phyloP scores from a whole-genome alignment of 768 basidiomycete species.

The Lactarius evosmus region DNA sequence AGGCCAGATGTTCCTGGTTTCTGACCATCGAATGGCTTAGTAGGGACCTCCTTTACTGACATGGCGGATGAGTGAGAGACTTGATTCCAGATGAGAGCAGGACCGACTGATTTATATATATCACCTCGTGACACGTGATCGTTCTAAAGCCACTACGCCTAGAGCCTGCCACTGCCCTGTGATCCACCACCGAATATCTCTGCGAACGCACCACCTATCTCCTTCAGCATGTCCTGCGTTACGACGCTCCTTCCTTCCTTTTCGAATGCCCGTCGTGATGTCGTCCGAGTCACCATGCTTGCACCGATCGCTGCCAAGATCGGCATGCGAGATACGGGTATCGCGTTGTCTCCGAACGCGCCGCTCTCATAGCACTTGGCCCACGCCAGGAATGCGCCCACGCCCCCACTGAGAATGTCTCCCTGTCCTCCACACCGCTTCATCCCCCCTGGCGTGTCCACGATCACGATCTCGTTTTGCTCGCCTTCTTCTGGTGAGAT shows the following conservation, averaged over 20 bases:
- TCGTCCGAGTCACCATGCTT: slow-evolving; percentile 83
- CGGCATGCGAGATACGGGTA: slow-evolving; percentile 67
- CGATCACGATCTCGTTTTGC: slow-evolving; percentile 50
- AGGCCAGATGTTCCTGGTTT: slow-evolving; percentile 98
- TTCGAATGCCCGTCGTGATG: slow-evolving; percentile 72
- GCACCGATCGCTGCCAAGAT: slow-evolving; percentile 82
- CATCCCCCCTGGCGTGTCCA: slow-evolving; percentile 72
- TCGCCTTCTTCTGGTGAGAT: slow-evolving; percentile 34
- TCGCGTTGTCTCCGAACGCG: slow-evolving; percentile 57
- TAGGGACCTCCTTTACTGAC: slow-evolving; percentile 64
- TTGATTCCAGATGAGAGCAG: not conserved
- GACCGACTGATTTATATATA: slow-evolving; percentile 18
- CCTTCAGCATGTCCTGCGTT: slow-evolving; percentile 47
- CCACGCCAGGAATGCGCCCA: slow-evolving; percentile 93
- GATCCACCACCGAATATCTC: slow-evolving; percentile 62
- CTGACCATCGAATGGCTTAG: slow-evolving; percentile 88
- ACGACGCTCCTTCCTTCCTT: slow-evolving; percentile 77
- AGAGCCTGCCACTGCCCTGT: slow-evolving; percentile 40
- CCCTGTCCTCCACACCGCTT: slow-evolving; percentile 97
- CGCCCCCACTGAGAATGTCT: slow-evolving; percentile 84
- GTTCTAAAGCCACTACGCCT: slow-evolving; percentile 16
- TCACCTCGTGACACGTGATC: slow-evolving; percentile 20
- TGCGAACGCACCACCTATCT: slow-evolving; percentile 62
- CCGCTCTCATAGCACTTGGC: slow-evolving; percentile 89
- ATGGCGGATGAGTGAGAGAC: slow-evolving; percentile 33